Base-by-base conservation (phyloP, 176 grass and related monocot genomes). In the Rhynchospora pubera region DNA sequence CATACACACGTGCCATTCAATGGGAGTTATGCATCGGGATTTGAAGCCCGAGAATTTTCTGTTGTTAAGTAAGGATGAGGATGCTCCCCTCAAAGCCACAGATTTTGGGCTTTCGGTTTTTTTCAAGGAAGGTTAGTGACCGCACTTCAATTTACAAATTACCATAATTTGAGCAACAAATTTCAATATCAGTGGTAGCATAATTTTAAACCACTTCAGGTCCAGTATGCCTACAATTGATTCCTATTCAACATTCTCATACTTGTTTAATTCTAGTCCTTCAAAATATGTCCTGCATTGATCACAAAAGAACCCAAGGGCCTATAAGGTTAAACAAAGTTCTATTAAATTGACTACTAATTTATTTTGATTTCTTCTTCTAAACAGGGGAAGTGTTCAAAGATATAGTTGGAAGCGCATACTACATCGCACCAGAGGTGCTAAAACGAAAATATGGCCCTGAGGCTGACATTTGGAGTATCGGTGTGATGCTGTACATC, bases 1-100 rank as follows among this genome's bases (percentile, higher is more conserved):
- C 78, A 73, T 97, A 62, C 94, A 97, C 85, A 94, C 92, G 0
- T 98, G 92, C 82, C 95, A 98, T 85, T 94, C 92, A 9, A 87
- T 98, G 57, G 95, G 95, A 46, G 95, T 98, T 72, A 94, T 98
- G 78, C 95, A 98, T 62, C 81, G 95, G 2, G 95, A 98, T 85
- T 87, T 98, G 77, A 98, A 98, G 87, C 95, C 95, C 0, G 95
- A 98, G 85, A 98, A 98, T 62, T 94, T 98, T 72, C 82, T 98
- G 7, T 85, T 96, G 16, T 85, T 96, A 23, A 96, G 84, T 87
- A 96, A 92, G 84, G 93, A 90, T 48, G 90, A 91, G 82, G 62
- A 93, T 44, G 93, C 93, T 21, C 88, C 93, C 8, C 83, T 96
- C 83, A 93, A 96, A 87, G 90, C 93, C 63, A 91, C 93, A 7